Percentiles rank a stretch among this genome's conserved stretches.
Conservation (phyloP, 31 red algal species). For the Odonthalia washingtoniensis region DNA sequence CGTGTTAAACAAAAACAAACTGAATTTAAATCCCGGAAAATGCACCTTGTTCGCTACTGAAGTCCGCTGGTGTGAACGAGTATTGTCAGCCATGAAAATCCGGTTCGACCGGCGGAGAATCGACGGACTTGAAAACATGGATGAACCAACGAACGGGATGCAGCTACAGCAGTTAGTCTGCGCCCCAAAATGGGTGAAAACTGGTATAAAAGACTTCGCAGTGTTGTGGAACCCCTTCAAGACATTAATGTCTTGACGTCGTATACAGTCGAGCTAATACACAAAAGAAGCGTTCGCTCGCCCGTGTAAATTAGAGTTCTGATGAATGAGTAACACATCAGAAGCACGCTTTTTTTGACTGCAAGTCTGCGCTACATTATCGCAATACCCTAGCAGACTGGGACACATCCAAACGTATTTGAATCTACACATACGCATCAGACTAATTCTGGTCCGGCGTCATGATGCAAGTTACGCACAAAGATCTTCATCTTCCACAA, state of each 20-base stretch:
- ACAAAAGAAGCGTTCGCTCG: background rate
- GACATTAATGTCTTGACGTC: background rate
- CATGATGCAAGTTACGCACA: background rate
- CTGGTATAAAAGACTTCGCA: background rate
- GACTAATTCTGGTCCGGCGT: conserved; percentile 24
- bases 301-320: background rate
- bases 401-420: background rate
- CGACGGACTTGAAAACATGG: background rate
- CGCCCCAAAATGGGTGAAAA: conserved; percentile 19
- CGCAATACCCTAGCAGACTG: background rate
- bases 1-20: background rate
- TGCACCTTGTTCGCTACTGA: background rate
- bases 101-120: background rate
- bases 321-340: too few relatives aligned
- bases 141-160: conserved; percentile 3
- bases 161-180: conserved; percentile 38
- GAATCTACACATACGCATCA: background rate
- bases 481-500: background rate
- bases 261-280: background rate
- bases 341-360: too few relatives aligned
- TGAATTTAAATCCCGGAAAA: background rate
- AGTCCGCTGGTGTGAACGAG: conserved; percentile 11
- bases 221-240: background rate
- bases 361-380: background rate
- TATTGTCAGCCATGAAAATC: background rate